Evolutionary conservation across 768 basidiomycete species (phyloP), one percentile per base, ranked within the genome.

Genomic region (Gyrodon lividus): DNA sequence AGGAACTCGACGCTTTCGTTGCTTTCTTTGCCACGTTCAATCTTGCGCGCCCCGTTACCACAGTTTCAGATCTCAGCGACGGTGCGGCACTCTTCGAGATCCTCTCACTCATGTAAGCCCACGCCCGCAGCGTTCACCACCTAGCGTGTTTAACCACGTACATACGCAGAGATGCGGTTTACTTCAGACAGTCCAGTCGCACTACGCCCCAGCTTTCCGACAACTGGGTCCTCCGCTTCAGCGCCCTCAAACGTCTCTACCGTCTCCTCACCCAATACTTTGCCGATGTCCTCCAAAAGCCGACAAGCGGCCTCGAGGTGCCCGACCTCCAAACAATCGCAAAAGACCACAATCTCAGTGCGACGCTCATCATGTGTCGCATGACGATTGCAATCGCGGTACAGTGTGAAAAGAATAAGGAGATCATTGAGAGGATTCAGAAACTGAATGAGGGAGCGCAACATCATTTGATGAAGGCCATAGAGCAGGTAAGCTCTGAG

Each of bases 211-310:
- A 89, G 48, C 77, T 77, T 2, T 82, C 87, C 10, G 91, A 92
- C 62, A 94, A 91, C 70, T 96, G 92, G 92, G 89, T 93, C 50
- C 70, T 93, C 28, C 83, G 92, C 12, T 92, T 93, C 69, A 86
- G 79, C 68, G 70, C 86, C 8, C 79, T 95, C 54, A 95, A 95
- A 63, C 82, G 87, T 20, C 77, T 94, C 45, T 94, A 92, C 69
- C 80, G 92, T 40, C 81, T 93, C 34, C 87, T 94, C 75, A 91
- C 89, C 2, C 89, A 92, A 63, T 96, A 93, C 68, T 89, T 88
- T 60, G 81, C 84, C 43, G 87, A 93, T 68, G 81, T 91, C 3
- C 79, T 95, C 19, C 87, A 89, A 62, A 89, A 89, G 48, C 86
- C 87, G 0, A 86, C 87, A 2, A 78, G 79, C 39, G 77, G 82